A percentile compares a stretch with the other conserved stretches of the same genome.
Conservation (phyloP, 257 asterid genomes). For the Schizonepeta tenuifolia region DNA sequence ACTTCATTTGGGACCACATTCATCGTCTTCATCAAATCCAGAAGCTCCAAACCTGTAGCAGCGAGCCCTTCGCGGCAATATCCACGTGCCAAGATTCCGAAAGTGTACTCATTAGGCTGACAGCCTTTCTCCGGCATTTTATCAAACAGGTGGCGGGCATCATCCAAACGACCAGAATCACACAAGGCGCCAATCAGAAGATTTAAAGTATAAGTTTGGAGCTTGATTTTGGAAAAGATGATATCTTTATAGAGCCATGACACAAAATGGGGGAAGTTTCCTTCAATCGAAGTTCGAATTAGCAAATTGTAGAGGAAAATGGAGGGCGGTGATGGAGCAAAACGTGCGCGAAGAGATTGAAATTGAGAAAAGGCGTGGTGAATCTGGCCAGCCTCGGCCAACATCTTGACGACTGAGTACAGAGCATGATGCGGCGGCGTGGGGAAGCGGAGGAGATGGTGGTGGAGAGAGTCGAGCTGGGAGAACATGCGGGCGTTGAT, state of each 20-base stretch:
- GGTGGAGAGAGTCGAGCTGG: conserved; percentile 65
- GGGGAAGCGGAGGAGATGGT: conserved; percentile 49
- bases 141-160: conserved; percentile 78
- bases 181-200: conserved; percentile 72
- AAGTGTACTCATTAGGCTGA: conserved; percentile 73
- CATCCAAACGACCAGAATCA: conserved; percentile 59
- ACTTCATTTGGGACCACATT: conserved; percentile 62
- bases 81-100: conserved; percentile 83
- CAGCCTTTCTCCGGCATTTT: conserved; percentile 76
- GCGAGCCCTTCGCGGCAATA: conserved; percentile 64
- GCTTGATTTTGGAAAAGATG: conserved; percentile 62
- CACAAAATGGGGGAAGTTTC: conserved; percentile 36
- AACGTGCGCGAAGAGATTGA: conserved; percentile 57
- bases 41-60: conserved; percentile 69
- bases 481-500: conserved; percentile 64
- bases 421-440: conserved; percentile 34
- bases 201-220: conserved; percentile 72
- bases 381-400: conserved; percentile 56
- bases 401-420: conserved; percentile 48
- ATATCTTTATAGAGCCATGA: conserved; percentile 74
- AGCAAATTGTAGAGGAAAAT: conserved; percentile 67
- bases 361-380: conserved; percentile 64
- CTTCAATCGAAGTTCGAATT: conserved; percentile 45
- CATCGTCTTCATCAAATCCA: conserved; percentile 62
- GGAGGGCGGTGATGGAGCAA: conserved; percentile 52